Percentiles rank a stretch among this genome's conserved stretches.
Evolutionary conservation across 2,329 filamentous ascomycete genomes (phyloP).

Genomic region (Stachybotrys elegans): DNA sequence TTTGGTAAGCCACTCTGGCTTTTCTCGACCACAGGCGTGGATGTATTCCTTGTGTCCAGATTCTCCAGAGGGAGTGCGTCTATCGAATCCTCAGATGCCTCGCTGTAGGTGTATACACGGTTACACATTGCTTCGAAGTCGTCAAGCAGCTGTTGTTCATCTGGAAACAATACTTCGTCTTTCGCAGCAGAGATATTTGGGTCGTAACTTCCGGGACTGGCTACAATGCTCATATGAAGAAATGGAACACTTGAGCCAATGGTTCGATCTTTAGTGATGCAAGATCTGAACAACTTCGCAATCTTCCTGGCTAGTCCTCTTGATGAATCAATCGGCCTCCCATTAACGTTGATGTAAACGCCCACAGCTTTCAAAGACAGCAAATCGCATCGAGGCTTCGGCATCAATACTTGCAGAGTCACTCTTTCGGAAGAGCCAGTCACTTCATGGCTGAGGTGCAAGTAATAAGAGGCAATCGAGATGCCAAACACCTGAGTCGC

Average conservation of each 20-base stretch:
- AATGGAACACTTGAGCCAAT: no score
- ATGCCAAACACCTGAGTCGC: conserved; percentile 58
- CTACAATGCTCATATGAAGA: no score
- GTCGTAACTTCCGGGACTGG: conserved; percentile 60
- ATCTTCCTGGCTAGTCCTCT: conserved; percentile 58
- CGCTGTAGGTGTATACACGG: conserved; percentile 38
- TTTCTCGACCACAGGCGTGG: no score
- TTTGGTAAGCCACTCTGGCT: no score
- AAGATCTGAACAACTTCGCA: conserved; percentile 45
- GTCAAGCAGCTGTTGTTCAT: conserved; percentile 42
- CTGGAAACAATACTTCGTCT: conserved; percentile 63
- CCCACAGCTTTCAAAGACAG: conserved; percentile 39
- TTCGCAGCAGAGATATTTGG: conserved; percentile 68
- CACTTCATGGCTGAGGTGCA: no score
- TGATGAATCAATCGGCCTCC: conserved; percentile 53
- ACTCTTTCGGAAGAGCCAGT: no score
- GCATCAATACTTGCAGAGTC: no score
- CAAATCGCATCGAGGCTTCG: conserved; percentile 41
- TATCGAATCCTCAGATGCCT: no score
- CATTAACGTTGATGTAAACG: conserved; percentile 65
- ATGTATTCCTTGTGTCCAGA: no score
- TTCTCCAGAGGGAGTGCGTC: no score
- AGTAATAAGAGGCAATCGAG: not conserved
- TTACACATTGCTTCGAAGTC: conserved; percentile 41
- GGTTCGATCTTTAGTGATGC: no score